Percentiles rank a stretch among this genome's conserved stretches.
These are phyloP conservation scores for Dipteronia sinensis DNA, from an alignment of 345 rosid genomes.

Conservation along the genomic window DNA sequence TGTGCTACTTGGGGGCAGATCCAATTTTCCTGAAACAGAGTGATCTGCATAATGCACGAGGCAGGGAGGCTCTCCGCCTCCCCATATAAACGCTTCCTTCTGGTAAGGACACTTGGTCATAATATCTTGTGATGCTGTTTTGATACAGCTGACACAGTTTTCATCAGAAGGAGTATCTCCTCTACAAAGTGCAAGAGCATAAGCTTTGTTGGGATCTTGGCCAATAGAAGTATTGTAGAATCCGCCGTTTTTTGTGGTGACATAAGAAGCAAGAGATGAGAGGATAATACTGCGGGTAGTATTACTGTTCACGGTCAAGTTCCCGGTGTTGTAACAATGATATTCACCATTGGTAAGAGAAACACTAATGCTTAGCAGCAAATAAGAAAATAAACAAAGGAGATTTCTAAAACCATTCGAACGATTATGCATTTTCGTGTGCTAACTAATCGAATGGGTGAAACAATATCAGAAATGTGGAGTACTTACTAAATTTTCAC, in stretches of 20 bases:
- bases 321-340: conserved; percentile 6
- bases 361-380: no score
- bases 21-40: conserved; percentile 17
- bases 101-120: conserved; percentile 26
- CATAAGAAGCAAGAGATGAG: conserved; percentile 29
- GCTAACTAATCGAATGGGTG: no score
- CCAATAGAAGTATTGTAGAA: conserved; percentile 33
- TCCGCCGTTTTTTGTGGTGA: conserved; percentile 20
- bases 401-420: no score
- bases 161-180: no score
- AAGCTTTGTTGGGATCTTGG: conserved; percentile 12
- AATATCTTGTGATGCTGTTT: no score
- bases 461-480: no score
- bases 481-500: no score
- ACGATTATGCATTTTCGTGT: no score
- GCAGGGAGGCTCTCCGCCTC: conserved; percentile 16
- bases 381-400: no score
- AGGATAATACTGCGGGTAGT: conserved; percentile 12
- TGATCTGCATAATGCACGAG: conserved; percentile 44
- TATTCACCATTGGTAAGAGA: no score
- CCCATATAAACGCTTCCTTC: conserved; percentile 38
- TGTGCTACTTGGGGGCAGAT: not conserved
- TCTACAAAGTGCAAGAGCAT: conserved; percentile 18
- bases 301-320: conserved; percentile 13
- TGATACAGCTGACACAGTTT: no score